Conservation (phyloP, 2,329 filamentous ascomycete genomes). For the Simplicillium sp. region DNA sequence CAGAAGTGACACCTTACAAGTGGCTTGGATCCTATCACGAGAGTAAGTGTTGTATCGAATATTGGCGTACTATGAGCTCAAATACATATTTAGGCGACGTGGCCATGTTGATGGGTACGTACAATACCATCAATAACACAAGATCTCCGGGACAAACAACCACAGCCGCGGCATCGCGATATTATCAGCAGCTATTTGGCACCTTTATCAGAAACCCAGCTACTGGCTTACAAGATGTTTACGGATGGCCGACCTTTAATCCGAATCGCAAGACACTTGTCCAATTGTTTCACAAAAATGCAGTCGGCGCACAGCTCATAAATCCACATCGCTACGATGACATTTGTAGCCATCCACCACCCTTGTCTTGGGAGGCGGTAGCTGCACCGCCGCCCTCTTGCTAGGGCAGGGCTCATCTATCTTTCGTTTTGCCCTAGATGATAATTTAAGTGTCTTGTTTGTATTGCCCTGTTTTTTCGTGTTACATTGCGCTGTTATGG, state of each 20-base stretch:
- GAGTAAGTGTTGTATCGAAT: not conserved
- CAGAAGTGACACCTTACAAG: not conserved
- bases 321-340: not conserved
- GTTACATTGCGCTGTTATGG: too few species aligned
- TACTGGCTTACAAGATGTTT: not conserved
- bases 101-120: conserved; percentile 1
- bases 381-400: not conserved
- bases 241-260: not conserved
- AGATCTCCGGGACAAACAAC: not conserved
- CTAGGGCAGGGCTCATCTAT: too few species aligned
- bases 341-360: not conserved
- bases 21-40: conserved; percentile 2
- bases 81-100: not conserved
- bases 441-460: too few species aligned
- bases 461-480: too few species aligned
- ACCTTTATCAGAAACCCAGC: not conserved
- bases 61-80: not conserved
- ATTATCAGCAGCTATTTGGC: not conserved
- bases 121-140: not conserved
- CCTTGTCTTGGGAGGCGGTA: not conserved
- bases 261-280: not conserved
- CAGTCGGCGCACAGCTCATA: not conserved
- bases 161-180: not conserved
- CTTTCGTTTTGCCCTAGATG: too few species aligned
- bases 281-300: not conserved